Evolutionary conservation across 2,329 filamentous ascomycete genomes (phyloP).

Genomic region (Bipolaris cookei): DNA sequence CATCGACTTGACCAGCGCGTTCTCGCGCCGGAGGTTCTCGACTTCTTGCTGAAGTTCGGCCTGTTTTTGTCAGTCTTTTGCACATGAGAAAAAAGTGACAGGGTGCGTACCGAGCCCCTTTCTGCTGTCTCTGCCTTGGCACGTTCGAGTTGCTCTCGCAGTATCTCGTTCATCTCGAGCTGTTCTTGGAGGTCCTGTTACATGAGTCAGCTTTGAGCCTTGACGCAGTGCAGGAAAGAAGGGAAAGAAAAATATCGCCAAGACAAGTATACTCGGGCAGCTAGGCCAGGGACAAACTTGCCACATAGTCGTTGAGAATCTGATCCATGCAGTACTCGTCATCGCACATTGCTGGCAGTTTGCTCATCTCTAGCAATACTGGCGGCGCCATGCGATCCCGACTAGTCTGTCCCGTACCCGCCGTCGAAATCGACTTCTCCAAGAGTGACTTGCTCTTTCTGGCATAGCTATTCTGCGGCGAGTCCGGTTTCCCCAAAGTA

Average conservation of each 20-base stretch:
- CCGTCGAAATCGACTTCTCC: constrained; percentile 30
- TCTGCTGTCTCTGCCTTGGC: constrained; percentile 44
- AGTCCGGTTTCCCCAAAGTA: constrained; percentile 30
- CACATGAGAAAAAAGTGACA: background rate
- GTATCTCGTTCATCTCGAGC: constrained; percentile 26
- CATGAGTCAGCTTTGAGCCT: constrained; percentile 19
- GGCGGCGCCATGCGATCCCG: constrained; percentile 34
- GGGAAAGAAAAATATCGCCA: constrained; percentile 10
- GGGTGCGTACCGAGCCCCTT: constrained; percentile 45
- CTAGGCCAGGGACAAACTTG: constrained; percentile 42
- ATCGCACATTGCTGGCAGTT: constrained; percentile 22
- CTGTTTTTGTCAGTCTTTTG: constrained; percentile 19
- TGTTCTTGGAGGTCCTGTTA: constrained; percentile 44
- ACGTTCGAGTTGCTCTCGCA: constrained; percentile 43
- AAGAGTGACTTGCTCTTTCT: constrained; percentile 28
- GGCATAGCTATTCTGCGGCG: constrained; percentile 12
- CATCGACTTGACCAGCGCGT: constrained; percentile 77
- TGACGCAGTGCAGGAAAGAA: background rate
- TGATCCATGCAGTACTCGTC: constrained; percentile 23
- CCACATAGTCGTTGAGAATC: constrained; percentile 29
- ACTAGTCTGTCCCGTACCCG: constrained; percentile 31
- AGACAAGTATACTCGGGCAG: constrained; percentile 37
- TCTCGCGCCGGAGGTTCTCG: constrained; percentile 77
- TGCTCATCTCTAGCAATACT: constrained; percentile 31
- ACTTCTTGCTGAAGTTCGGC: constrained; percentile 56